Evolutionary conservation across 2,329 filamentous ascomycete species (phyloP).

Genomic region (Aphanocladium album): DNA sequence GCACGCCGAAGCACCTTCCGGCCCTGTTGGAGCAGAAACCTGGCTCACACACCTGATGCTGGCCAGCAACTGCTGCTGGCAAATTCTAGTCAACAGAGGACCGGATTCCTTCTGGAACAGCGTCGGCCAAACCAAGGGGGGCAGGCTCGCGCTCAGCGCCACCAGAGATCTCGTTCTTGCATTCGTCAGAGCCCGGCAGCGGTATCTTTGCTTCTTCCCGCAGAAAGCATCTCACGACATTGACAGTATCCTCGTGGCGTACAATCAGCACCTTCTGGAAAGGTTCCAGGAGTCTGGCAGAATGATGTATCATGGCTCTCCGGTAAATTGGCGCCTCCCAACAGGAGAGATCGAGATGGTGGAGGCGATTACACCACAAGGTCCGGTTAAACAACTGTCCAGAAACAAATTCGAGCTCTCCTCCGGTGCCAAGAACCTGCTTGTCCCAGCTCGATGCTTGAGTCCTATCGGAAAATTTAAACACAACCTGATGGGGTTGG

Average conservation of each 20-base stretch:
- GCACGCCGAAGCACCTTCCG: background rate
- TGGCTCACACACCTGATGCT: background rate
- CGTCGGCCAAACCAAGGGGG: background rate
- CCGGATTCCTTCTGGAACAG: background rate
- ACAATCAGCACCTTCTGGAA: conserved; percentile 12
- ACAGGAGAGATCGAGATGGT: background rate
- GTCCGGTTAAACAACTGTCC: conserved; percentile 6
- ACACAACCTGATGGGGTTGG: conserved; percentile 9
- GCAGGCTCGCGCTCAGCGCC: background rate
- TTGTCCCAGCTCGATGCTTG: background rate
- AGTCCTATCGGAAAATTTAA: conserved; percentile 4
- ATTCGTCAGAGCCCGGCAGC: conserved; percentile 15
- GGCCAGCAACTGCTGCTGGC: conserved; percentile 1
- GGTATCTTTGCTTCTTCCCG: conserved; percentile 11
- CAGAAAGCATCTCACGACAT: background rate
- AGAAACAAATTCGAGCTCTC: conserved; percentile 9
- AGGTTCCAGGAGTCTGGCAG: background rate
- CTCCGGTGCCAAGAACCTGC: background rate
- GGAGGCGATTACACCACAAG: background rate
- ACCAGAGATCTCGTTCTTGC: conserved; percentile 6
- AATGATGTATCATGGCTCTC: background rate
- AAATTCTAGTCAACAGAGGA: background rate
- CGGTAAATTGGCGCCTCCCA: background rate
- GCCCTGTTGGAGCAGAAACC: background rate
- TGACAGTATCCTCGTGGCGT: conserved; percentile 4